Conservation (phyloP, 2,329 filamentous ascomycete genomes). For the Penicillium sp. region DNA sequence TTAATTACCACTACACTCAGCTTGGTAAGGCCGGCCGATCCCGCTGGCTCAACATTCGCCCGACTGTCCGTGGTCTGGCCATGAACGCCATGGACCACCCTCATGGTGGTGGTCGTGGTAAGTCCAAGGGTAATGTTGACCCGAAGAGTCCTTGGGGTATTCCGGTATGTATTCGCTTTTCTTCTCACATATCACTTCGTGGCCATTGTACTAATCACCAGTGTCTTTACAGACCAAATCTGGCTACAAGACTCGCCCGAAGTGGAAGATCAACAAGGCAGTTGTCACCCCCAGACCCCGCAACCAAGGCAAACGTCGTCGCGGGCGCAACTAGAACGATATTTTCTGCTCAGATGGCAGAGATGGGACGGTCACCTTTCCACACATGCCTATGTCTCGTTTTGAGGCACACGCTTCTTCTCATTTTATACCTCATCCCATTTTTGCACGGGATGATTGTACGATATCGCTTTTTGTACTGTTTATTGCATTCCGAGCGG, state of each 20-base stretch:
- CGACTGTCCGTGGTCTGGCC: slow-evolving; percentile 91
- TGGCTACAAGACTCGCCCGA: slow-evolving; percentile 81
- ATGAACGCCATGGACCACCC: slow-evolving; percentile 99
- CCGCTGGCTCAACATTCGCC: slow-evolving; percentile 88
- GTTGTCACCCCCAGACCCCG: slow-evolving; percentile 77
- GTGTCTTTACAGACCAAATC: slow-evolving; percentile 46
- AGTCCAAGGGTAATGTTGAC: slow-evolving; percentile 96
- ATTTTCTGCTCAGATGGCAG: background rate
- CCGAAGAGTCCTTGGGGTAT: slow-evolving; percentile 95
- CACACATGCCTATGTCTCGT: background rate
- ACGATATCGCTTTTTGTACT: slow-evolving; percentile 19
- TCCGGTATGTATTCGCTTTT: slow-evolving; percentile 60
- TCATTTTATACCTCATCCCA: slow-evolving; percentile 20
- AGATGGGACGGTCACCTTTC: background rate
- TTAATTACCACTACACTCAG: slow-evolving; percentile 81
- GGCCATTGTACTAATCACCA: slow-evolving; percentile 13
- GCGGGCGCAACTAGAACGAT: slow-evolving; percentile 54
- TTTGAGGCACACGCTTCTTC: slow-evolving; percentile 4
- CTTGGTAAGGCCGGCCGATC: slow-evolving; percentile 93
- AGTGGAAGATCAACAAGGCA: slow-evolving; percentile 84
- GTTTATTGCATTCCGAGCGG: slow-evolving; percentile 9
- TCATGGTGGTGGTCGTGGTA: slow-evolving; percentile 97
- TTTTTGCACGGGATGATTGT: slow-evolving; percentile 15
- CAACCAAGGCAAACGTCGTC: slow-evolving; percentile 83
- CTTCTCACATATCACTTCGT: slow-evolving; percentile 9